Percentiles rank a stretch among this genome's conserved stretches.
These are phyloP conservation scores for Dendrocalamus latiflorus DNA, from an alignment of 202 grass and related monocot species.

Conservation along the genomic window DNA sequence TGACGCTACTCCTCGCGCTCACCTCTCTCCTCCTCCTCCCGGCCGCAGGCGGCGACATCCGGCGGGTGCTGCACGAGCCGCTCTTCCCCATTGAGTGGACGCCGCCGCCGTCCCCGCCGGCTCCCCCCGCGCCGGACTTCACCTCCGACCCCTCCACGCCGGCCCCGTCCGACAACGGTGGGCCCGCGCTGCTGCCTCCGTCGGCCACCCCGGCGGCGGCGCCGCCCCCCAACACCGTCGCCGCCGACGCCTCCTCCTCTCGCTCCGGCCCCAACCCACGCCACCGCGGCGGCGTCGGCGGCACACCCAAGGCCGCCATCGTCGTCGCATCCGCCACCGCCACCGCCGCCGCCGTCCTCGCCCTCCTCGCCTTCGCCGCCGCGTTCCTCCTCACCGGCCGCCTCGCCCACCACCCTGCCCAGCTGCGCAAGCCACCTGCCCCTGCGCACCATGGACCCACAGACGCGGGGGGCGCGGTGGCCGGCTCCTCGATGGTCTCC, in stretches of 20 bases:
- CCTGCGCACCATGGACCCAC: background rate
- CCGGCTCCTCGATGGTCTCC: slow-evolving; percentile 21
- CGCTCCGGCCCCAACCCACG: too few relatives aligned
- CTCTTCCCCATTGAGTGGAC: slow-evolving; percentile 88
- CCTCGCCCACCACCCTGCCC: slow-evolving; percentile 8
- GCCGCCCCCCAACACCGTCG: too few relatives aligned
- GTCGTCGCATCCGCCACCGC: too few relatives aligned
- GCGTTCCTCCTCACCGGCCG: slow-evolving; percentile 49
- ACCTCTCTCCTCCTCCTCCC: background rate
- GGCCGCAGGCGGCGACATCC: background rate
- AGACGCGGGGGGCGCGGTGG: slow-evolving; percentile 26
- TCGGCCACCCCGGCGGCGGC: too few relatives aligned
- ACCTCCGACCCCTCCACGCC: slow-evolving; percentile 46
- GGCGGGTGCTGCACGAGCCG: slow-evolving; percentile 72
- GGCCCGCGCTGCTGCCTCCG: slow-evolving; percentile 34
- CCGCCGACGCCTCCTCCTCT: too few relatives aligned
- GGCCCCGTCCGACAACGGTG: slow-evolving; percentile 30
- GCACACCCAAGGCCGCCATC: too few relatives aligned
- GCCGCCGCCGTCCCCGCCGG: slow-evolving; percentile 46
- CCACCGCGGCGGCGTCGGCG: too few relatives aligned
- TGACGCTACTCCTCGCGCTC: slow-evolving; percentile 13
- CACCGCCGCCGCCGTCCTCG: too few relatives aligned
- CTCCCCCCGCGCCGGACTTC: slow-evolving; percentile 39
- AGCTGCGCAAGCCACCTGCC: slow-evolving; percentile 13
- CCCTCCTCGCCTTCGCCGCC: slow-evolving; percentile 48